phyloP scores from a whole-genome alignment of 352 stramenopile genomes.

The Lagenidium giganteum region DNA sequence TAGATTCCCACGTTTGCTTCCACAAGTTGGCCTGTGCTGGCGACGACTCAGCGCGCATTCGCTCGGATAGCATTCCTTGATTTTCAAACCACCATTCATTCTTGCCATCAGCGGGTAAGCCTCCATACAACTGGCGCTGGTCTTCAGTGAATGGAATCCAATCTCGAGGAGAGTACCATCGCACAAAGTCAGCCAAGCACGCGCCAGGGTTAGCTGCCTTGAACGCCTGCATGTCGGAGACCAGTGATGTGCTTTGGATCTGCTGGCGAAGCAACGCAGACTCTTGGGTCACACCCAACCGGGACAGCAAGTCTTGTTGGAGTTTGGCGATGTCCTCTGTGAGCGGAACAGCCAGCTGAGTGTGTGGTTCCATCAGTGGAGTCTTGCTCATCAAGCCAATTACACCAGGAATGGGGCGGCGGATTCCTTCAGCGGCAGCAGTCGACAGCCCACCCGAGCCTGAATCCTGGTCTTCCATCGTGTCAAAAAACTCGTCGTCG shows the following conservation, averaged over 20 bases:
- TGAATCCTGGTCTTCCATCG: slow-evolving; percentile 45
- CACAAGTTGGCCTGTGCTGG: slow-evolving; percentile 34
- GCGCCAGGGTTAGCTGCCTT: slow-evolving; percentile 70
- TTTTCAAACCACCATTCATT: slow-evolving; percentile 66
- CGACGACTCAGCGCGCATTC: slow-evolving; percentile 47
- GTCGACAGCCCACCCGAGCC: slow-evolving; percentile 6
- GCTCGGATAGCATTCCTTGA: slow-evolving; percentile 62
- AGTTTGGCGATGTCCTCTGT: slow-evolving; percentile 78
- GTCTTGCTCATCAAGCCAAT: slow-evolving; percentile 40
- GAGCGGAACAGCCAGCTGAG: slow-evolving; percentile 57
- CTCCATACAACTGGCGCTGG: slow-evolving; percentile 1
- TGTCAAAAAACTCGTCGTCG: slow-evolving; percentile 85
- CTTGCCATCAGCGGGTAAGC: slow-evolving; percentile 34
- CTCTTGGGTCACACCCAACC: slow-evolving; percentile 55
- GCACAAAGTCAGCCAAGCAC: slow-evolving; percentile 76
- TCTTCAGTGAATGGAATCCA: slow-evolving; percentile 38
- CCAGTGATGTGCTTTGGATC: slow-evolving; percentile 60
- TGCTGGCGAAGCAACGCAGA: slow-evolving; percentile 68
- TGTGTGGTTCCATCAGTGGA: slow-evolving; percentile 57
- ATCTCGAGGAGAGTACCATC: slow-evolving; percentile 82
- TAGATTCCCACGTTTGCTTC: slow-evolving; percentile 74
- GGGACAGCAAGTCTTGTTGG: slow-evolving; percentile 69
- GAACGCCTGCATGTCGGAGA: slow-evolving; percentile 85
- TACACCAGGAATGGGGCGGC: slow-evolving; percentile 24
- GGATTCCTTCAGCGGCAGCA: slow-evolving; percentile 23